phyloP scores from a whole-genome alignment of 73 alveolate genomes.

The Paramecium octaurelia region DNA sequence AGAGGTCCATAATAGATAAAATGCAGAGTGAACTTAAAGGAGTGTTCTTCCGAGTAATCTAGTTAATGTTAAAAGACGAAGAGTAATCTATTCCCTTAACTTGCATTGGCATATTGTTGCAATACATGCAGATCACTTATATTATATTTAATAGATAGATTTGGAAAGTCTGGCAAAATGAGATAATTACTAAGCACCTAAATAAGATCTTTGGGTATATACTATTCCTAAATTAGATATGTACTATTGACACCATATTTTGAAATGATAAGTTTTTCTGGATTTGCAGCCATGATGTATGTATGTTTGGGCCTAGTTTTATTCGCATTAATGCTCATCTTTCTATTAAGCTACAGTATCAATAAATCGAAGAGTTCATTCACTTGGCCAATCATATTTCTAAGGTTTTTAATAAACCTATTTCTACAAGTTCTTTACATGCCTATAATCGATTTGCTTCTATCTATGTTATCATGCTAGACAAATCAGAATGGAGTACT shows the following conservation, averaged over 20 bases:
- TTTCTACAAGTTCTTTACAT: background rate
- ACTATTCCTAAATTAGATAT: background rate
- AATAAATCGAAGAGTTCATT: background rate
- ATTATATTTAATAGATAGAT: conserved; percentile 3
- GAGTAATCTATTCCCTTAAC: background rate
- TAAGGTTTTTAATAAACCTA: background rate
- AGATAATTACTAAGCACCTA: background rate
- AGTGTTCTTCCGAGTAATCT: conserved; percentile 20
- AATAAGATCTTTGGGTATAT: conserved; percentile 31
- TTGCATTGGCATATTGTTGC: background rate
- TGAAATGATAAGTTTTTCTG: background rate
- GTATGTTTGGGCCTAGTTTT: background rate
- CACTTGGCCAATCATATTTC: conserved; percentile 5
- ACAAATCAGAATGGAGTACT: background rate
- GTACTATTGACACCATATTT: conserved; percentile 15
- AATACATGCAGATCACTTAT: conserved; percentile 25
- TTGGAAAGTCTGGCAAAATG: conserved; percentile 43
- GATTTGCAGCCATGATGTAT: conserved; percentile 41
- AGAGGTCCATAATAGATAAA: conserved; percentile 4
- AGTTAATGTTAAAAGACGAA: conserved; percentile 21
- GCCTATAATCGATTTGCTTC: conserved; percentile 29
- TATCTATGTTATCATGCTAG: conserved; percentile 20
- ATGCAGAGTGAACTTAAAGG: background rate
- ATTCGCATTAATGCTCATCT: conserved; percentile 18
- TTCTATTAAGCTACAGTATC: background rate